Evolutionary conservation across 106 monocot genomes (phyloP), one percentile per base, ranked within the genome.

Genomic region (Apostasia shenzhenica): DNA sequence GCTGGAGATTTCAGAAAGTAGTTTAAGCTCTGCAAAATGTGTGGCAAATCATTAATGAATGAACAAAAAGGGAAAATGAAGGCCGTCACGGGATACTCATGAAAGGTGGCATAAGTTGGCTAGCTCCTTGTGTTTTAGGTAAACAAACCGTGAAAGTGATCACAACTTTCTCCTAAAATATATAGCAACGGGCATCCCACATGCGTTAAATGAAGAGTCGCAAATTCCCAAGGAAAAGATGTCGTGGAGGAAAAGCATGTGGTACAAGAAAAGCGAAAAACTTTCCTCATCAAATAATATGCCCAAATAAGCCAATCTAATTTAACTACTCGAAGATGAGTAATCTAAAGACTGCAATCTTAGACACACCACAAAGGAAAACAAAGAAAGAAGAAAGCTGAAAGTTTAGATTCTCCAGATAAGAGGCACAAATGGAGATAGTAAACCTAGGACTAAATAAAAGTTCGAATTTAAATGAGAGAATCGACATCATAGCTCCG

Each of bases 11-110:
- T 63, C 45, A 63, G 9, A 45, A 2, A 45, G 62, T n/a, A 63
- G 45, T 13, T 45, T 45, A 3, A 63, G 62, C 62, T 45, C 62
- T 63, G 62, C 62, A 45, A n/a, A 45, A 63, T 63, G 5, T 45
- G 11, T 43, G 13, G 45, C 50, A 63, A 63, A 63, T 63, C 62
- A 45, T 38, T 37, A 45, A 63, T 45, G 45, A 63, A 63, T 43
- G 26, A 63, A 45, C 13, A 63, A 2, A 56, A 56, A n/a, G 3
- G 45, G 12, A 45, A 59, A 39, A 59, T 1, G 4, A 44, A 43
- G 13, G 41, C 4, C 3, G 12, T 26, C 9, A 1, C 61, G 10
- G 3, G 40, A 59, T 6, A 8, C 5, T 4, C 14, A 59, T 39
- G 2, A 59, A 37, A 37, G 14, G 37, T 40, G 26, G 5, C 26